phyloP scores from a whole-genome alignment of 805 yeast genomes.

The Teunomyces panamensis region DNA sequence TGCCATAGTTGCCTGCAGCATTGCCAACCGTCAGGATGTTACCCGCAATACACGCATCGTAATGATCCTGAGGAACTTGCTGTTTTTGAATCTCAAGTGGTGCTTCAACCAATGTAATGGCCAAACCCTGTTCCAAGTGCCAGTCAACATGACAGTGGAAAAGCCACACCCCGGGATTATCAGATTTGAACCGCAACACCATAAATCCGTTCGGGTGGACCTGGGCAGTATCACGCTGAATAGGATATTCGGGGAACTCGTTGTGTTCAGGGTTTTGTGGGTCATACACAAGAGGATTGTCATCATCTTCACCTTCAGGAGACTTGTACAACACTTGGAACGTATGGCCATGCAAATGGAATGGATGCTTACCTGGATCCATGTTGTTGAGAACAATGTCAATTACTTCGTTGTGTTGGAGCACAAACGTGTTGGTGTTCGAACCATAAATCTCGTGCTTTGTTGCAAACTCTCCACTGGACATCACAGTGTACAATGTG shows the following conservation, averaged over 20 bases:
- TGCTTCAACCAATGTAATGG: constrained; percentile 68
- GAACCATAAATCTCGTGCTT: constrained; percentile 70
- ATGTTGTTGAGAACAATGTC: constrained; percentile 76
- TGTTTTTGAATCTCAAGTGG: constrained; percentile 49
- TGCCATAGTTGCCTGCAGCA: constrained; percentile 61
- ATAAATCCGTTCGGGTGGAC: constrained; percentile 67
- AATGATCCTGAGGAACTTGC: constrained; percentile 46
- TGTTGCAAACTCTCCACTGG: constrained; percentile 49
- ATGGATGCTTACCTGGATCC: constrained; percentile 79
- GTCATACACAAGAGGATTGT: constrained; percentile 50
- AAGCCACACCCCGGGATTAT: constrained; percentile 92
- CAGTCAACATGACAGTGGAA: constrained; percentile 91
- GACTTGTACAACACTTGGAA: constrained; percentile 63
- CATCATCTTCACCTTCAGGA: constrained; percentile 49
- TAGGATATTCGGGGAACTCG: constrained; percentile 56
- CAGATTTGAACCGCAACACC: constrained; percentile 70
- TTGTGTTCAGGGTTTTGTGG: constrained; percentile 37
- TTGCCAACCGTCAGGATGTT: constrained; percentile 54
- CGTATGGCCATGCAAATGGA: constrained; percentile 74
- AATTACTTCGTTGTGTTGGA: constrained; percentile 59
- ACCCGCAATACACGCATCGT: constrained; percentile 46
- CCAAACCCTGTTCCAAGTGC: constrained; percentile 82
- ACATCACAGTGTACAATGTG: constrained; percentile 58
- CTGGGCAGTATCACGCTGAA: constrained; percentile 67
- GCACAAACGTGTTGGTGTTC: constrained; percentile 60